Evolutionary conservation across 768 basidiomycete genomes (phyloP).

Genomic region (Coprinellus micaceus): DNA sequence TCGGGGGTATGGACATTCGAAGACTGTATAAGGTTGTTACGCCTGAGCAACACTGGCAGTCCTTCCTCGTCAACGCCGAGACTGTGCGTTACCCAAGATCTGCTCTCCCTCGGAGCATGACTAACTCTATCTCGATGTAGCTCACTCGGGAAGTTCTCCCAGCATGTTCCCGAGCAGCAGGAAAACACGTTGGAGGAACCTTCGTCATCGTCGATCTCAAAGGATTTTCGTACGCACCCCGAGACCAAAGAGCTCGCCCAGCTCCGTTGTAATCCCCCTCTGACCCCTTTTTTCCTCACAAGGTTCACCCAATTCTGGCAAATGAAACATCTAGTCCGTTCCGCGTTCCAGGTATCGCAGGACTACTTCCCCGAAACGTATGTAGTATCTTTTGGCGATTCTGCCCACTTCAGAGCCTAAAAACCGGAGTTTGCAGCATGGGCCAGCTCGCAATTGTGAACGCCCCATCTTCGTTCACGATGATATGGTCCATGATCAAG

Average conservation of each 20-base stretch:
- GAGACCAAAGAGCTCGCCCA: neutral
- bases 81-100: slow-evolving; percentile 28
- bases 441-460: slow-evolving; percentile 69
- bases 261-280: neutral
- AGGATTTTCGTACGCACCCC: slow-evolving; percentile 52
- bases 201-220: slow-evolving; percentile 70
- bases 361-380: slow-evolving; percentile 79
- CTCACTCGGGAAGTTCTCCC: slow-evolving; percentile 66
- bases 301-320: slow-evolving; percentile 75
- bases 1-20: slow-evolving; percentile 56
- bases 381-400: neutral
- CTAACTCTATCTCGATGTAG: slow-evolving; percentile 15
- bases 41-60: slow-evolving; percentile 61
- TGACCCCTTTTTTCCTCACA: neutral
- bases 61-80: slow-evolving; percentile 63
- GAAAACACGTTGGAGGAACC: slow-evolving; percentile 44
- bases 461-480: slow-evolving; percentile 67
- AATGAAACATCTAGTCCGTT: slow-evolving; percentile 59
- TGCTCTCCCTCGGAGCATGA: neutral
- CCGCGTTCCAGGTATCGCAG: slow-evolving; percentile 71
- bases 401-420: no score
- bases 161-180: slow-evolving; percentile 55
- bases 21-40: slow-evolving; percentile 55
- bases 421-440: slow-evolving; percentile 41
- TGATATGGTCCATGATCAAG: slow-evolving; percentile 66